Conservation (phyloP, 2,329 filamentous ascomycete species). For the Dendrostoma leiphaemia region DNA sequence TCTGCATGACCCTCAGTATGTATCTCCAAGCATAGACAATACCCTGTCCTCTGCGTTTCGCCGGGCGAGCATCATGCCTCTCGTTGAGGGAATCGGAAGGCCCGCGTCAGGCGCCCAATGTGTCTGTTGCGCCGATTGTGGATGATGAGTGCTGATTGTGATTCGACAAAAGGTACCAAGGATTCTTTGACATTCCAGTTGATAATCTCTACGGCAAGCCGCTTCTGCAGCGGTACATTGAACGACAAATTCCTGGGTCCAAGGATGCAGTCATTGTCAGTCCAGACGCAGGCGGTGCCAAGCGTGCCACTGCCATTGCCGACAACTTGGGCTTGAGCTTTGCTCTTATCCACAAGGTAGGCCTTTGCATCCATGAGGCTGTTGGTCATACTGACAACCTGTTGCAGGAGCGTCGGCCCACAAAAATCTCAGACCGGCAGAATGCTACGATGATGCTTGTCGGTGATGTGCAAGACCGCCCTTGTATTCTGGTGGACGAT, state of each 20-base stretch:
- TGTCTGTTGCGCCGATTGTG: neutral
- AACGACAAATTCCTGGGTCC: slow-evolving; percentile 73
- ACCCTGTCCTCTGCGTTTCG: neutral
- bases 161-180: slow-evolving; percentile 66
- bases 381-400: slow-evolving; percentile 14
- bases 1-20: slow-evolving; percentile 78
- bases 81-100: too few relatives aligned
- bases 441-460: slow-evolving; percentile 96
- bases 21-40: neutral
- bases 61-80: neutral
- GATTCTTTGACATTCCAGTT: slow-evolving; percentile 97
- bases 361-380: slow-evolving; percentile 29
- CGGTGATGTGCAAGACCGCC: slow-evolving; percentile 73
- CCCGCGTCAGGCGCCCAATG: neutral
- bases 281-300: slow-evolving; percentile 93
- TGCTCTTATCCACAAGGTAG: slow-evolving; percentile 91
- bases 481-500: slow-evolving; percentile 88
- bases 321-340: slow-evolving; percentile 93
- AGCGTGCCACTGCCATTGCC: slow-evolving; percentile 91
- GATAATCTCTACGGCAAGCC: slow-evolving; percentile 93
- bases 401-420: slow-evolving; percentile 78
- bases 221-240: slow-evolving; percentile 68
- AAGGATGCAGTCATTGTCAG: slow-evolving; percentile 89
- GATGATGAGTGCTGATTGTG: slow-evolving; percentile 6
- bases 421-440: slow-evolving; percentile 81